Evolutionary conservation across 805 yeast species (phyloP), one percentile per base, ranked within the genome.

Genomic region (Tetrapisispora arboricola): DNA sequence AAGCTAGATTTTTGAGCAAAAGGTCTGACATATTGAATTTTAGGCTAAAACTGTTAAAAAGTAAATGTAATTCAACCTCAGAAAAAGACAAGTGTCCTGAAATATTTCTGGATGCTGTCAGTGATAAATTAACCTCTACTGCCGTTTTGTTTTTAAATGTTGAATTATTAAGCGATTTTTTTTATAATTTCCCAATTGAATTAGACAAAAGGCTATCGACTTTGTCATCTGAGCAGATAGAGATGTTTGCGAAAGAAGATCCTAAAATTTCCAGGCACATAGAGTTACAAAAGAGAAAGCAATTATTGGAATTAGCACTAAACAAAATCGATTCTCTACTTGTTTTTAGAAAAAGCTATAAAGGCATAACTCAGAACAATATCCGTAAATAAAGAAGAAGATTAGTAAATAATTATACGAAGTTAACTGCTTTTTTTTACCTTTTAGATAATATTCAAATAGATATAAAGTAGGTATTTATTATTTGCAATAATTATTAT

Each of bases 11-110:
- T 51, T 63, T 92, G 46, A 75, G 73, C 50, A 87, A 86, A 49
- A 72, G 99, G 43, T 59, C 80, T 11, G 71, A 75, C 18, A 66
- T 88, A 18, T 62, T 92, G 44, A 72, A 76, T 43, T 72, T 90
- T 74, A 70, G 99, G 50, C 64, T 87, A 54, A 79, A 78, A 44
- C 76, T 87, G 9, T 67, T 90, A 55, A 80, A 78, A 49, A 75
- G 78, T 38, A 75, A 75, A 50, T 92, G 98, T 68, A 76, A 76
- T 50, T 68, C 72, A 47, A 84, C 84, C 52, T 86, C 78, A 33
- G 84, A 81, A 60, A 87, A 84, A 60, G 86, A 80, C 58, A 81
- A 79, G 50, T 92, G 99, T 57, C 99, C 99, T 0, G 99, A 92
- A 60, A 74, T 88, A 6, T 94, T 88, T 50, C 68, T 92, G 58